Evolutionary conservation across 1,284 basidiomycete species (phyloP).

Genomic region (Leccinum pseudoinsigne): DNA sequence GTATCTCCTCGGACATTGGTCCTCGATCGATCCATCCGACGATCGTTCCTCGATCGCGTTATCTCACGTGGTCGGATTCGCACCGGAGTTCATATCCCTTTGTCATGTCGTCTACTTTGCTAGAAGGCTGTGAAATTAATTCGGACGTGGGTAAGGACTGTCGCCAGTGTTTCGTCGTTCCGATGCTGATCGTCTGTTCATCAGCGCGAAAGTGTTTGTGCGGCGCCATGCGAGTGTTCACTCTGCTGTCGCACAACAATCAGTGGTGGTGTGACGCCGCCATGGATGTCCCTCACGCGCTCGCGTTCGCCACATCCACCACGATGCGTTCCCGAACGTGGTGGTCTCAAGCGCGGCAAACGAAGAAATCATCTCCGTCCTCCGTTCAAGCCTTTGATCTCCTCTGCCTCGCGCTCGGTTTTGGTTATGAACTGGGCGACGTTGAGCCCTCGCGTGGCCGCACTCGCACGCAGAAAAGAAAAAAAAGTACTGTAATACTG

Average conservation of each 20-base stretch:
- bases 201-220: slow-evolving; percentile 53
- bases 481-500: no score
- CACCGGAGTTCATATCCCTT: slow-evolving; percentile 47
- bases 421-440: no score
- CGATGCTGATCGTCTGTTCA: not conserved
- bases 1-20: slow-evolving; percentile 60
- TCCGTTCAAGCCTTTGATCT: slow-evolving; percentile 53
- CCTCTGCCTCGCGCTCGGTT: slow-evolving; percentile 63
- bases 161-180: not conserved
- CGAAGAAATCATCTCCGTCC: slow-evolving; percentile 13
- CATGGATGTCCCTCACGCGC: slow-evolving; percentile 41
- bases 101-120: slow-evolving; percentile 38
- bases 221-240: slow-evolving; percentile 59
- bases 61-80: slow-evolving; percentile 36
- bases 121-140: slow-evolving; percentile 24
- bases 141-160: slow-evolving; percentile 16
- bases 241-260: slow-evolving; percentile 66
- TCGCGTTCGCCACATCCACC: slow-evolving; percentile 48
- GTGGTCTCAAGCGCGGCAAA: slow-evolving; percentile 18
- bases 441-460: no score
- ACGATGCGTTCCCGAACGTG: slow-evolving; percentile 39
- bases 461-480: no score
- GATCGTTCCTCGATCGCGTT: slow-evolving; percentile 9
- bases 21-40: slow-evolving; percentile 21
- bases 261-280: slow-evolving; percentile 52